These are phyloP conservation scores for Lactifluus pinguis DNA, from an alignment of 768 basidiomycete genomes.

Conservation along the genomic window DNA sequence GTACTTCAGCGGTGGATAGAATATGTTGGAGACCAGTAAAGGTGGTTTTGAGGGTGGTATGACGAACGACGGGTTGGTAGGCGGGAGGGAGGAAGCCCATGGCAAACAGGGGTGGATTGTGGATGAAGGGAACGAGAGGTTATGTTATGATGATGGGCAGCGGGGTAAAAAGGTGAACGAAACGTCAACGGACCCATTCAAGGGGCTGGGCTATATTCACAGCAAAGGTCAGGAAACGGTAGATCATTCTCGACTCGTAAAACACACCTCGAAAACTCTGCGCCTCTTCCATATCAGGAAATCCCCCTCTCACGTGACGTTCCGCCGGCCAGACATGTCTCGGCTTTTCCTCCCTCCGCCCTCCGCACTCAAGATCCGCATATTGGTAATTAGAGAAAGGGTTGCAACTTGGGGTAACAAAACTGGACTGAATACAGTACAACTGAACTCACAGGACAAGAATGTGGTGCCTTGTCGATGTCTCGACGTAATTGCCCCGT, in stretches of 20 bases:
- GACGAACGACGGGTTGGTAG: conserved; percentile 34
- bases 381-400: neutral
- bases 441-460: neutral
- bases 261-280: neutral
- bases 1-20: conserved; percentile 43
- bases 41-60: conserved; percentile 48
- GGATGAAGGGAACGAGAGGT: neutral
- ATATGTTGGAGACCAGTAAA: conserved; percentile 59
- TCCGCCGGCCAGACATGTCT: neutral
- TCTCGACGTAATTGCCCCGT: conserved; percentile 6
- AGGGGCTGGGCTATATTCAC: neutral
- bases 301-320: neutral
- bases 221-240: neutral
- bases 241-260: neutral
- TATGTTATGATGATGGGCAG: neutral
- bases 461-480: too few species aligned
- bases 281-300: conserved; percentile 4
- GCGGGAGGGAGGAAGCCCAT: conserved; percentile 15
- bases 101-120: neutral
- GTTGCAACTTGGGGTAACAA: neutral
- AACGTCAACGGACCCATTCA: neutral
- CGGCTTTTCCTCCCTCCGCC: too few species aligned
- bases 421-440: neutral
- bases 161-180: neutral
- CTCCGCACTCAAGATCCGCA: neutral